Base-by-base conservation (phyloP, 2,329 filamentous ascomycete species). In the Leptographium galeiforme region DNA sequence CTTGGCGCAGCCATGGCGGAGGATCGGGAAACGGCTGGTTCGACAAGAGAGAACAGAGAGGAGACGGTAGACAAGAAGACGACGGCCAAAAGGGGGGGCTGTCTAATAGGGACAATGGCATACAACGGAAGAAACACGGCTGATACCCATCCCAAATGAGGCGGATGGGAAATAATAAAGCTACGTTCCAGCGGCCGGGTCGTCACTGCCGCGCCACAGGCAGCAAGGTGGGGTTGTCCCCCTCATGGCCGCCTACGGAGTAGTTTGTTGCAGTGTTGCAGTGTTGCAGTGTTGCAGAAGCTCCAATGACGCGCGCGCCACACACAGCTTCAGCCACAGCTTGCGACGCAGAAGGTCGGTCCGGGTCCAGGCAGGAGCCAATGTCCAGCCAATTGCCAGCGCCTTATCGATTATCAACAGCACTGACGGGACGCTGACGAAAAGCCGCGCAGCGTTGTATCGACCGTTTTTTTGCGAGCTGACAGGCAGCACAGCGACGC, bases 1-100 rank as follows among this genome's bases (percentile, higher is more conserved):
- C 63, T 58, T 56, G 63, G 63, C 55, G 64, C 61, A 48, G 64
- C 65, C 64, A 67, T 67, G 36, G 53, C 44, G 43, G 32, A 34
- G 33, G 8, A 33, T 18, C 33, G 8, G 19, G 34, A 36, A 3
- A 33, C 25, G n/a, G 30, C 8, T 13, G 30, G 25, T 4, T n/a
- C 16, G 48, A 40, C 13, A 50, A 13, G 39, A 43, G 48, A 34
- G 39, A 12, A n/a, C 8, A 10, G 19, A 19, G 18, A 32, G 39
- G 33, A 12, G 8, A 30, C 40, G 40, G 40, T 8, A 43, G 40
- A 43, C 10, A 43, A 12, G 40, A 4, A 11, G 40, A 10, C 18
- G 10, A 8, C 16, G 33, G 34, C 18, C 19, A 49, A 36, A 25
- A 38, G 33, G n/a, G 18, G 33, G 7, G n/a, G 32, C 33, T n/a